phyloP scores from a whole-genome alignment of 176 grass and related monocot genomes.

The Poa annua region DNA sequence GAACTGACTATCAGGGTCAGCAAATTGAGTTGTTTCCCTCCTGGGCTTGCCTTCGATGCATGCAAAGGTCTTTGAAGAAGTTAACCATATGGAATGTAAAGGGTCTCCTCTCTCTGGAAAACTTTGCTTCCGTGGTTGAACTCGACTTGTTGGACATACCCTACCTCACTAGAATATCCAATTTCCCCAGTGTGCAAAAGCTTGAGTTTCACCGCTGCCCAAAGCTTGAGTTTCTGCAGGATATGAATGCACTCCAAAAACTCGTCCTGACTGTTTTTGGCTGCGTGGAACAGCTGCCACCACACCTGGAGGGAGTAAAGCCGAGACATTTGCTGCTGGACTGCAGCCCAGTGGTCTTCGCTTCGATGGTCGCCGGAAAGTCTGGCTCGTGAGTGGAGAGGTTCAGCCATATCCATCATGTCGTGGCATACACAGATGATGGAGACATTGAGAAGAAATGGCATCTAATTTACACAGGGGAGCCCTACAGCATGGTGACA shows the following conservation, averaged over 20 bases:
- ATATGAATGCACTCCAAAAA: neutral
- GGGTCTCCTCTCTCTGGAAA: neutral
- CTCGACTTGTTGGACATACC: neutral
- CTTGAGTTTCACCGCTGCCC: neutral
- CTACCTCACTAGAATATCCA: neutral
- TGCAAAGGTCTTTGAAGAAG: neutral
- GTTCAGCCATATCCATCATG: neutral
- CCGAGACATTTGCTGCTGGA: neutral
- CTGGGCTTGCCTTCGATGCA: neutral
- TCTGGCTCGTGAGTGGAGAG: neutral
- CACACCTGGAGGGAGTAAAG: neutral
- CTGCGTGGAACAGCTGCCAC: neutral
- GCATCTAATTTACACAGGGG: neutral
- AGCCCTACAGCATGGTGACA: neutral
- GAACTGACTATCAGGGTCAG: conserved; percentile 18
- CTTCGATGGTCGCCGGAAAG: neutral
- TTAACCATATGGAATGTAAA: neutral
- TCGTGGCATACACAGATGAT: neutral
- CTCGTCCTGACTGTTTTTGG: neutral
- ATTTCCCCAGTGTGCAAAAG: neutral
- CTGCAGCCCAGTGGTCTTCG: neutral
- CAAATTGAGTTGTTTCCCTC: conserved; percentile 33
- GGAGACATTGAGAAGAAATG: neutral
- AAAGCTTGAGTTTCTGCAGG: neutral
- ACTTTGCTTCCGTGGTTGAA: neutral